Base-by-base conservation (phyloP, 768 basidiomycete species). In the Lentinula edodes region DNA sequence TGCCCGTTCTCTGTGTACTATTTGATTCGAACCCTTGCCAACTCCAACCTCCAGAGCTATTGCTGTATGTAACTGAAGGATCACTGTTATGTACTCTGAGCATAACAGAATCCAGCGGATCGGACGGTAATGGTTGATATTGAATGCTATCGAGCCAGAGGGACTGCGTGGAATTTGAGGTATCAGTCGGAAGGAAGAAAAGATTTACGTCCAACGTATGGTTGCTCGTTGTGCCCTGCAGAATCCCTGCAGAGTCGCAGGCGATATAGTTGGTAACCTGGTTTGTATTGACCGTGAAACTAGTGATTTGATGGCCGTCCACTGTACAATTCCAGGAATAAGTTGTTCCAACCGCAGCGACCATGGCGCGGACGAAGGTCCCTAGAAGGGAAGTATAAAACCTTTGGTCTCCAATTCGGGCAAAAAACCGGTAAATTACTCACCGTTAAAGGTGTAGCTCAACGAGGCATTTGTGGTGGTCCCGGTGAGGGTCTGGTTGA, bases 1-100 rank as follows among this genome's bases (percentile, higher is more conserved):
- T 48, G 4, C 36, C 58, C 7, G 43, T 35, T 12, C 6, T 56
- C 28, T 46, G 38, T 12, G 58, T 59, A 20, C 32, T 18, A 36
- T 59, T 59, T 8, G 34, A 51, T 8, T 18, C 23, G 12, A 23
- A 48, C 2, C 43, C 32, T 28, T 46, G 58, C 32, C n/a, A 59
- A 20, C 32, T 42, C 58, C 56, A 58, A 35, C 18, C 56, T 43
- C 58, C 58, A 18, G 45, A 35, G 20, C 43, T 50, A 50, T 59
- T 59, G n/a, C 16, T 10, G 18, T 48, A 59, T 15, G 16, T 48
- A 5, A 59, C 43, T 12, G 58, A 59, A 38, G 58, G 58, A 34
- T 59, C 58, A 50, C 58, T 59, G 48, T 51, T 59, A 18, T 59
- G 34, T 8, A 59, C 18, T 13, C 58, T 46, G 18, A 59, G n/a